A percentile compares a stretch with the other conserved stretches of the same genome.
Conservation (phyloP, 108 stramenopile genomes). For the Pseudonitzschia pungens region DNA sequence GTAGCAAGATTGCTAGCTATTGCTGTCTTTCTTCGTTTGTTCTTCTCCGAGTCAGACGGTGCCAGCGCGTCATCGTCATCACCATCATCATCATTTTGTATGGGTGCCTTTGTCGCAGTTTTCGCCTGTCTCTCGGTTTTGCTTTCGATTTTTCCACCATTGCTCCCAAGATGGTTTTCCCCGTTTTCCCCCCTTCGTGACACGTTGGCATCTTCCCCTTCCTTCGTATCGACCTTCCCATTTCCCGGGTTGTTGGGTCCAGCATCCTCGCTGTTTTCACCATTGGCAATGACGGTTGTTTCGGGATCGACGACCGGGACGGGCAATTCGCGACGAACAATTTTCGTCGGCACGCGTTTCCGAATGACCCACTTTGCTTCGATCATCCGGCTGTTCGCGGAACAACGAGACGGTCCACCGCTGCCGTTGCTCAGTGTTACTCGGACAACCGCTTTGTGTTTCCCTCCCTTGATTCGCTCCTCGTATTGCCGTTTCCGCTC, state of each 20-base stretch:
- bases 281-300: neutral
- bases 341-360: conserved; percentile 50
- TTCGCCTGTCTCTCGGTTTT: neutral
- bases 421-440: conserved; percentile 35
- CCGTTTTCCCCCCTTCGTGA: conserved; percentile 23
- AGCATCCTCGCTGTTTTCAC: neutral
- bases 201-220: neutral
- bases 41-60: neutral
- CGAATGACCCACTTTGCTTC: conserved; percentile 61
- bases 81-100: no score
- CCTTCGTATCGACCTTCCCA: neutral
- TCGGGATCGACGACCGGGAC: neutral
- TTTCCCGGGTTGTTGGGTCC: neutral
- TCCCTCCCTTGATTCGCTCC: conserved; percentile 52
- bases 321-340: conserved; percentile 19
- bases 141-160: neutral
- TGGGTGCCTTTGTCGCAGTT: neutral
- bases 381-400: neutral
- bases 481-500: conserved; percentile 40
- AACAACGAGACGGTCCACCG: conserved; percentile 12
- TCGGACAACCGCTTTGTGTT: conserved; percentile 47
- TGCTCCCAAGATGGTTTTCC: neutral
- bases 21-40: conserved; percentile 9
- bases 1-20: neutral
- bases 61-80: no score